Base-by-base conservation (phyloP, 2,329 filamentous ascomycete genomes). In the Xylariaceae sp. region DNA sequence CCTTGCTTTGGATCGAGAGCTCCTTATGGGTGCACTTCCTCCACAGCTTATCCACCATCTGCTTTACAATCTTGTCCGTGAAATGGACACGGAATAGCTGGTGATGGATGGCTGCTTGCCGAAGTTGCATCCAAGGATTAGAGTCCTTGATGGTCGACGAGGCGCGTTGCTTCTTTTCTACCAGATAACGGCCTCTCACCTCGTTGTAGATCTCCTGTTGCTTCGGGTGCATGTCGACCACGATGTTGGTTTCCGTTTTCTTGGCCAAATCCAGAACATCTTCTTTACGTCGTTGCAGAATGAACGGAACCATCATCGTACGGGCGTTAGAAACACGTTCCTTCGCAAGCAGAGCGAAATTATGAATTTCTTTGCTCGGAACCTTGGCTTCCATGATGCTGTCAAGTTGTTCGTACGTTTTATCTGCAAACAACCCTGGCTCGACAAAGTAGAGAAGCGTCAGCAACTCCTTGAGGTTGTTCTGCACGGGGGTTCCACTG, bases 391-490 rank as follows among this genome's bases (percentile, higher is more conserved):
- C 91, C 76, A 99, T 99, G 52, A 97, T 88, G 55, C 86, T 88
- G 59, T 88, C 81, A n/a, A 99, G 81, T 62, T 92, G 85, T 7
- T 94, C 87, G 67, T 88, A 85, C 64, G 88, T 86, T 42, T 64
- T 57, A 34, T 87, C 83, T 8, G 83, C 79, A 72, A 99, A 99
- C 42, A 97, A 82, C 6, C 83, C 77, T 0, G 94, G 94, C 74
- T 97, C 88, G 69, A 99, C 92, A 71, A 99, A 97, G n/a, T 88
- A 90, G 10, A 99, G 82, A 11, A 99, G 83, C 2, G 92, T 89
- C 47, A 92, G 88, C 69, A 99, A 84, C 75, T 99, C 94, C 70
- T 93, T 88, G 17, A 99, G 79, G 72, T 97, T 97, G 76, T 99
- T 95, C 73, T 95, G 90, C 1, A 99, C 82, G 0, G 94, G 94